A percentile compares a stretch with the other conserved stretches of the same genome.
Evolutionary conservation across 345 rosid species (phyloP).

Genomic region (Pistacia vera): DNA sequence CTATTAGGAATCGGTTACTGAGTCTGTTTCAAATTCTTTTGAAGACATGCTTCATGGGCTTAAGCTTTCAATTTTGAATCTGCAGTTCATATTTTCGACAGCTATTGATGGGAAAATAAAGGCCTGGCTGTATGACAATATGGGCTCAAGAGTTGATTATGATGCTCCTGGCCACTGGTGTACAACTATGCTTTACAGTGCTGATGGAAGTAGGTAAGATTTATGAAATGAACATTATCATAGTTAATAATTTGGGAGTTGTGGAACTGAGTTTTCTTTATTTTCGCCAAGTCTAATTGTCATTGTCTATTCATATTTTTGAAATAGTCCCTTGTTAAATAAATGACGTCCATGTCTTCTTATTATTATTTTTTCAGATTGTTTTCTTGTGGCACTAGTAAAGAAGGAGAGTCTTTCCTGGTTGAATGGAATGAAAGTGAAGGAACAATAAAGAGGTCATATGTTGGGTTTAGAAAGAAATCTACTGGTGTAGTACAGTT

Average conservation of each 20-base stretch:
- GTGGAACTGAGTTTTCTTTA: not conserved
- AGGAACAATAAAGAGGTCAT: slow-evolving; percentile 82
- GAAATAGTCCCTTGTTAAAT: not conserved
- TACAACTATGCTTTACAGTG: slow-evolving; percentile 84
- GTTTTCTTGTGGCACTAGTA: slow-evolving; percentile 92
- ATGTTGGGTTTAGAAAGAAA: slow-evolving; percentile 69
- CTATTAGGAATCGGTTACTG: not conserved
- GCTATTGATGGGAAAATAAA: slow-evolving; percentile 86
- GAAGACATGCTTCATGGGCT: not conserved
- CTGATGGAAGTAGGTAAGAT: slow-evolving; percentile 78
- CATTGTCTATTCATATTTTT: not conserved
- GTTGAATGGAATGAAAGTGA: slow-evolving; percentile 98
- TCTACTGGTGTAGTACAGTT: slow-evolving; percentile 68
- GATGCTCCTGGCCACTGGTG: slow-evolving; percentile 86
- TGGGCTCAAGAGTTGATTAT: slow-evolving; percentile 81
- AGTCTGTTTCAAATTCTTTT: not conserved
- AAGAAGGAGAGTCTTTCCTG: slow-evolving; percentile 79
- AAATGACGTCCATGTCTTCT: not conserved
- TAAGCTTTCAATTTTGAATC: slow-evolving; percentile 19
- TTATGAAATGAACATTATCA: not conserved
- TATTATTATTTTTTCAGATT: slow-evolving; percentile 47
- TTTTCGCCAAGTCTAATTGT: not conserved
- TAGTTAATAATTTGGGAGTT: not conserved
- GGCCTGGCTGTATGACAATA: slow-evolving; percentile 84
- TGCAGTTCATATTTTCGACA: slow-evolving; percentile 82